Evolutionary conservation across 192 early-diverging fungal species (phyloP).

Genomic region (Neocallimastix lanati): DNA sequence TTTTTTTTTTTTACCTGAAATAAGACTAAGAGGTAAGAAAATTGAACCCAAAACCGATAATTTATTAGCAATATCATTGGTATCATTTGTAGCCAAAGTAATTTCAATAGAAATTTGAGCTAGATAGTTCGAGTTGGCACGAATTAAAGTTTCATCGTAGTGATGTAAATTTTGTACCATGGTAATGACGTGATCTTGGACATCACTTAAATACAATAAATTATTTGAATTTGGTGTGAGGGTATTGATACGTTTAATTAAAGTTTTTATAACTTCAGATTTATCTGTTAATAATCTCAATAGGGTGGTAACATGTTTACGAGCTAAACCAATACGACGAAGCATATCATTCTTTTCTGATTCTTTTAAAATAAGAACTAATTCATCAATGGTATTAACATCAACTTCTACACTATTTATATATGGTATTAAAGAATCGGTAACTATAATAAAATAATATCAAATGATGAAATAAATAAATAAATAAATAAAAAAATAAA

Average conservation of each 20-base stretch:
- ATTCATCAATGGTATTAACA: background rate
- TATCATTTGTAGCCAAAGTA: constrained; percentile 15
- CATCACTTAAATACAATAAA: constrained; percentile 54
- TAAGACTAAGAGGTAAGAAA: background rate
- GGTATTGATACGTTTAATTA: constrained; percentile 38
- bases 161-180: constrained; percentile 47
- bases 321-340: constrained; percentile 46
- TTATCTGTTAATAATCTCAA: constrained; percentile 45
- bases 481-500: background rate
- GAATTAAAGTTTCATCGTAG: constrained; percentile 50
- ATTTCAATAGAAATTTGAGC: constrained; percentile 61
- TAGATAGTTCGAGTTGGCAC: constrained; percentile 64
- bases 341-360: constrained; percentile 58
- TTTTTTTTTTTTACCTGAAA: background rate
- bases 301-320: constrained; percentile 51
- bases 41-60: background rate
- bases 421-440: background rate
- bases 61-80: background rate
- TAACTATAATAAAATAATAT: no score
- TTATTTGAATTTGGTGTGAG: constrained; percentile 22
- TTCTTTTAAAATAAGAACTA: background rate
- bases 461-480: no score
- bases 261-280: constrained; percentile 46
- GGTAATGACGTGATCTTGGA: constrained; percentile 57
- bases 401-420: background rate